Evolutionary conservation across 495 filamentous ascomycete genomes (phyloP).

Genomic region (Letharia lupina): DNA sequence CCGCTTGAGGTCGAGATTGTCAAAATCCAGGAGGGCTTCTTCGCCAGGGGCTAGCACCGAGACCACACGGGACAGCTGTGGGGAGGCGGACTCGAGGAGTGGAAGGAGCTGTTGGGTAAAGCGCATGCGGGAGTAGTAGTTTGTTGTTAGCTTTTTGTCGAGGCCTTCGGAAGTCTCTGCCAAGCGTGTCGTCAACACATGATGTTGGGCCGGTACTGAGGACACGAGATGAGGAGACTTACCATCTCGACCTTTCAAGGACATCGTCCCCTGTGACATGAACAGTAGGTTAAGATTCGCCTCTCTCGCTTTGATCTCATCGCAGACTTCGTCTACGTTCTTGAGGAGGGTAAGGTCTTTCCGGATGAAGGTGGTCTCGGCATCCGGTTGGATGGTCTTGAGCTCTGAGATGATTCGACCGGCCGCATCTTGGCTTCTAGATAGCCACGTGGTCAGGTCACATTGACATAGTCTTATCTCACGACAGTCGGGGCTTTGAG

Average conservation of each 20-base stretch:
- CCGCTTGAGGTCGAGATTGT: conserved; percentile 10
- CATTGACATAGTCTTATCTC: background rate
- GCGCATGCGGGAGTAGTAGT: conserved; percentile 21
- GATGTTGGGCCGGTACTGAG: background rate
- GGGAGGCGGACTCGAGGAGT: conserved; percentile 11
- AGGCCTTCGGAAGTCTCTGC: conserved; percentile 18
- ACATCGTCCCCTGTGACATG: conserved; percentile 27
- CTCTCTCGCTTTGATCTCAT: conserved; percentile 43
- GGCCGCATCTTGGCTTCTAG: conserved; percentile 28
- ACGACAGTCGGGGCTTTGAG: background rate
- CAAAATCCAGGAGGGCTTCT: conserved; percentile 3
- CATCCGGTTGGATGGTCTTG: conserved; percentile 40
- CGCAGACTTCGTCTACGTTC: conserved; percentile 50
- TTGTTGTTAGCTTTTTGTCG: conserved; percentile 10
- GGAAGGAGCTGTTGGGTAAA: conserved; percentile 20
- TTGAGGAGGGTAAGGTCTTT: conserved; percentile 45
- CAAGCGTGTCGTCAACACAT: background rate
- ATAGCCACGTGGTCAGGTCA: background rate
- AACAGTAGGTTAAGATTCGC: conserved; percentile 49
- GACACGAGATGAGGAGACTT: background rate
- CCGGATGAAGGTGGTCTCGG: conserved; percentile 42
- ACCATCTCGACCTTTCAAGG: conserved; percentile 31
- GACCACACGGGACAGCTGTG: conserved; percentile 18
- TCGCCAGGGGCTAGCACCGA: conserved; percentile 16
- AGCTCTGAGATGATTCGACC: conserved; percentile 39